Evolutionary conservation across 1,284 basidiomycete species (phyloP), one percentile per base, ranked within the genome.

Genomic region (Puccinia horiana): DNA sequence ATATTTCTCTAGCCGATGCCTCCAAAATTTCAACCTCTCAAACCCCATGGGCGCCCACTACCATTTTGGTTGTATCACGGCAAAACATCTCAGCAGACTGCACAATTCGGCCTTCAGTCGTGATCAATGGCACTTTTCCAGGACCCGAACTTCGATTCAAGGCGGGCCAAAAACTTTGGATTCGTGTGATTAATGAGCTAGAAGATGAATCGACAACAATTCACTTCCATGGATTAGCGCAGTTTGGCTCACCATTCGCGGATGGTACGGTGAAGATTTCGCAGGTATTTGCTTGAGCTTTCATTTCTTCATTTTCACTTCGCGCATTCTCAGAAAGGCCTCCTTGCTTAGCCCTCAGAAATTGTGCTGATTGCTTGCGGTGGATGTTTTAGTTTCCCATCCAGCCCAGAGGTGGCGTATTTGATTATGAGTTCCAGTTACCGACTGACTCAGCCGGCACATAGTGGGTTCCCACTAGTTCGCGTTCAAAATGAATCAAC

Each of bases 401-500:
- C 32, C 37, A 37, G 12, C 80, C 80, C 23, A 32, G 49, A 47
- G 74, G 74, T 42, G 70, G 69, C 23, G 67, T 35, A 26, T 82
- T 82, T 56, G 80, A 82, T 76, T 82, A 82, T 69, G 80, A 82
- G 73, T 82, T 82, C 35, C 26, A 76, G n/a, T 37, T 82, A 16
- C 70, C 73, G 8, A 6, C 8, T 56, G 72, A 73, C 11, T 74
- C 69, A 37, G 80, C 70, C 18, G 80, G 80, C 9, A 82, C 80
- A 23, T 82, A 82, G 80, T 82, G 61, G 49, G 80, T 82, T n/a
- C n/a, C n/a, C 32, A 61, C 70, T 81, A 35, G 11, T 52, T 26
- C 26, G 8, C 49, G n/a, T 61, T 6, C 5, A 12, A 35, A 35
- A 23, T 65, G 16, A 65, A 49, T 49, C 6, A 18, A n/a, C 32